Base-by-base conservation (phyloP, 140 eudicot species). In the Eryngium alpinum region DNA sequence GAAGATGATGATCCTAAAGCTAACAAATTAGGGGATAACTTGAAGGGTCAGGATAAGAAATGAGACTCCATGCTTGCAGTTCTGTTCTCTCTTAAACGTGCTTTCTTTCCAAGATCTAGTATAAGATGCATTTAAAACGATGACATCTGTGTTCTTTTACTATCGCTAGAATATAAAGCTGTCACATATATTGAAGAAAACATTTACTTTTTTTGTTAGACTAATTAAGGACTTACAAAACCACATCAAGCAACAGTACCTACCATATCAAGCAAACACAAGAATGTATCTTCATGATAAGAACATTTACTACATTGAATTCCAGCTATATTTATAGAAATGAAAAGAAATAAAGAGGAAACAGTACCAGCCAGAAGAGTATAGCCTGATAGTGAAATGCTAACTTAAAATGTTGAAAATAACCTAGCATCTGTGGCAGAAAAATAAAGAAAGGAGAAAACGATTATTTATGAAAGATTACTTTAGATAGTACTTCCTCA, bases 301-400 rank as follows among this genome's bases (percentile, higher is more conserved):
- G 53, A n/a, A 81, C 56, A 63, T n/a, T 38, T 70, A 44, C 79
- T 53, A 79, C 77, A 88, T 28, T 24, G 57, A 80, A 85, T 49
- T 65, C 63, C 75, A 70, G 46, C 82, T 34, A 77, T 72, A 81
- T 15, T 74, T 32, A 81, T 70, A 31, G 70, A 25, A 38, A 46
- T 67, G 71, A 79, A 80, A 18, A 43, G 77, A 49, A 10, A 51
- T 75, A 59, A 70, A 70, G 25, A 9, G 49, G 49, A 70, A 32
- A 70, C 27, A 80, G 60, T 89, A 94, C 98, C 99, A 95, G 96
- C 97, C 97, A 93, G 87, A 95, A 95, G 72, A 84, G 79, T 46
- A 95, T 91, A 83, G 99, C 88, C 69, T 93, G 97, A 72, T 86
- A 88, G 85, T 95, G 97, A 77, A 95, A 92, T 62, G 83, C 91